These are phyloP conservation scores for Clohesyomyces aquaticus DNA, from an alignment of 495 filamentous ascomycete species.

Conservation along the genomic window DNA sequence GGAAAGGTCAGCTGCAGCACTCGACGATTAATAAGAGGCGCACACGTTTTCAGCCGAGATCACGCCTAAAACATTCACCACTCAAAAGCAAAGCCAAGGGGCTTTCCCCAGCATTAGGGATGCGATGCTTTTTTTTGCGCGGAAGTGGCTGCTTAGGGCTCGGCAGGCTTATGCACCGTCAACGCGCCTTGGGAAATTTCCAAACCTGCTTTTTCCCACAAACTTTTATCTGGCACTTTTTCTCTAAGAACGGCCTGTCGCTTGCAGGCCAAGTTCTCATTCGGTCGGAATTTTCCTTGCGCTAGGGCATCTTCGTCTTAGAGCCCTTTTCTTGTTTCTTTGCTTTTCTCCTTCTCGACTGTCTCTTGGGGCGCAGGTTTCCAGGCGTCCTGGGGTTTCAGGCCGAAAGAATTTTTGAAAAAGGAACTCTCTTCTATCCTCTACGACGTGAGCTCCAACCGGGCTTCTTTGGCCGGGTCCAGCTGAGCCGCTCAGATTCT, in stretches of 20 bases:
- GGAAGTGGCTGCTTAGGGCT: constrained; percentile 38
- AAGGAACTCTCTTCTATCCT: too few relatives aligned
- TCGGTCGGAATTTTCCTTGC: too few relatives aligned
- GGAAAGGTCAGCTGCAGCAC: background rate
- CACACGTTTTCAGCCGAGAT: background rate
- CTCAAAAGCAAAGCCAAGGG: constrained; percentile 1
- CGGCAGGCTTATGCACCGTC: constrained; percentile 32
- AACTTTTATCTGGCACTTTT: background rate
- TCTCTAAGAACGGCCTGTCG: background rate
- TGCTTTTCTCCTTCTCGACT: background rate
- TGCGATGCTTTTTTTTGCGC: constrained; percentile 13
- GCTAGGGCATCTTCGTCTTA: too few relatives aligned
- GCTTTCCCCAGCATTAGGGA: background rate
- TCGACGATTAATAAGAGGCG: background rate
- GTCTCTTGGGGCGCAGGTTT: too few relatives aligned
- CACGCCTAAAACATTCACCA: background rate
- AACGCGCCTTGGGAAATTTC: constrained; percentile 15
- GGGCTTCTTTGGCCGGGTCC: too few relatives aligned
- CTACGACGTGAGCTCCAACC: too few relatives aligned
- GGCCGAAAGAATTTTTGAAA: background rate
- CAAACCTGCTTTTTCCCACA: constrained; percentile 18
- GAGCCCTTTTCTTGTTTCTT: background rate
- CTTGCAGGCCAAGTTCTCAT: constrained; percentile 1
- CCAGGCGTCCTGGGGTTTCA: background rate
- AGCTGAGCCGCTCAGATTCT: too few relatives aligned